phyloP scores from a whole-genome alignment of 805 yeast species.

The Kodamaea hsintzibuensis region DNA sequence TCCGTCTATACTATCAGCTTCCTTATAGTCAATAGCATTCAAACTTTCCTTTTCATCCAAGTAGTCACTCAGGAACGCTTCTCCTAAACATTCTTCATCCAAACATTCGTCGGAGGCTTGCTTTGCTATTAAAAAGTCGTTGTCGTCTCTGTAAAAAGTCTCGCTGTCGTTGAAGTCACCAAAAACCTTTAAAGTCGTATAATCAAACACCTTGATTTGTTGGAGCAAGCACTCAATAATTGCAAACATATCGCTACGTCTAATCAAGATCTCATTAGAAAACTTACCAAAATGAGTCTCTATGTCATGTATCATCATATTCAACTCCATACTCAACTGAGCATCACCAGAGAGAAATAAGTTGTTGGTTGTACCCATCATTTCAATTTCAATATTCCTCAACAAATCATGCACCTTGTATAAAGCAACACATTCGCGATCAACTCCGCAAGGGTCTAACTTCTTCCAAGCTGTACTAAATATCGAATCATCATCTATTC shows the following conservation, averaged over 20 bases:
- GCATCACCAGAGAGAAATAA: slow-evolving; percentile 10
- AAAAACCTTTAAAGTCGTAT: slow-evolving; percentile 14
- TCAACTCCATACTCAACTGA: slow-evolving; percentile 5
- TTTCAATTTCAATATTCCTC: slow-evolving; percentile 11
- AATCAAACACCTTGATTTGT: slow-evolving; percentile 21
- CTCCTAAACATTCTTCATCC: not conserved
- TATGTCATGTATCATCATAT: slow-evolving; percentile 8
- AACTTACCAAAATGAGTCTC: slow-evolving; percentile 9
- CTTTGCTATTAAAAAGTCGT: slow-evolving; percentile 9
- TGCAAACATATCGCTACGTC: slow-evolving; percentile 15
- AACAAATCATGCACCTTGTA: slow-evolving; percentile 8
- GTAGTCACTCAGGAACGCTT: not conserved
- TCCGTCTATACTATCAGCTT: slow-evolving; percentile 7
- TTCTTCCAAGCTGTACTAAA: slow-evolving; percentile 11
- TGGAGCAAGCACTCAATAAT: slow-evolving; percentile 16
- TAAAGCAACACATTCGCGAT: slow-evolving; percentile 4
- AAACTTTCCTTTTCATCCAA: no score
- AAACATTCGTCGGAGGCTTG: not conserved
- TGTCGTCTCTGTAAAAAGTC: not conserved
- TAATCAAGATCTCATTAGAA: slow-evolving; percentile 9
- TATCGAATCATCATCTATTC: slow-evolving; percentile 10
- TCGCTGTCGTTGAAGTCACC: slow-evolving; percentile 14
- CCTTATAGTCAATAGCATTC: not conserved
- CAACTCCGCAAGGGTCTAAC: not conserved
- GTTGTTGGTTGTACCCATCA: slow-evolving; percentile 6